Evolutionary conservation across 495 filamentous ascomycete species (phyloP), one percentile per base, ranked within the genome.

Genomic region (Trypethelium eluteriae): DNA sequence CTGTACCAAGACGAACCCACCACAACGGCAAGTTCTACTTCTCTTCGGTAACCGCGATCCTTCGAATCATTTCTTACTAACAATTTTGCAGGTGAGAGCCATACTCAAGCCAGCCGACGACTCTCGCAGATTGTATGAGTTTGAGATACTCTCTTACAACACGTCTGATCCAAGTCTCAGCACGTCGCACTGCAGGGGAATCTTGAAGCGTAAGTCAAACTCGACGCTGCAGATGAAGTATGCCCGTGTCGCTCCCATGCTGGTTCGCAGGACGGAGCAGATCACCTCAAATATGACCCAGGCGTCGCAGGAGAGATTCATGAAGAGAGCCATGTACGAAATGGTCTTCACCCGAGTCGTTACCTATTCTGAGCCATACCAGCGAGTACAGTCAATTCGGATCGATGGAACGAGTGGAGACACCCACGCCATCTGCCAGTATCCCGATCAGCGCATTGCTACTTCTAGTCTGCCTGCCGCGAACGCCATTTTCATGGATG

Each of bases 361-460:
- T 32, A 59, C 53, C 32, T 59, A 59, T 59, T 59, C 53, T 32
- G 53, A 59, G 53, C 53, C 53, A 32, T 59, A 59, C 32, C 53
- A 59, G 53, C 53, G 53, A 36, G 53, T 59, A 14, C 53, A 59
- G 53, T 59, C 53, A 0, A 59, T 59, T 36, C 32, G 53, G 53
- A 59, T 59, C 53, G 53, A 59, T 14, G 53, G 32, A 59, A 4
- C 53, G 36, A 59, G 53, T 59, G 53, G 53, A 32, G 53, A 59
- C 53, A 59, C 53, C 53, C 53, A 59, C 53, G 53, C 53, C 32
- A 59, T 59, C 53, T 59, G 53, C 53, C 53, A 59, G 53, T 59
- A 59, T 59, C 53, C 53, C 32, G 53, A 59, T 36, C 53, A 59
- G 6, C 53, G 53, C 32, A 18, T 59, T 59, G 53, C 25, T 59